These are phyloP conservation scores for Wallemia hederae DNA, from an alignment of 1,284 basidiomycete genomes.

Conservation along the genomic window DNA sequence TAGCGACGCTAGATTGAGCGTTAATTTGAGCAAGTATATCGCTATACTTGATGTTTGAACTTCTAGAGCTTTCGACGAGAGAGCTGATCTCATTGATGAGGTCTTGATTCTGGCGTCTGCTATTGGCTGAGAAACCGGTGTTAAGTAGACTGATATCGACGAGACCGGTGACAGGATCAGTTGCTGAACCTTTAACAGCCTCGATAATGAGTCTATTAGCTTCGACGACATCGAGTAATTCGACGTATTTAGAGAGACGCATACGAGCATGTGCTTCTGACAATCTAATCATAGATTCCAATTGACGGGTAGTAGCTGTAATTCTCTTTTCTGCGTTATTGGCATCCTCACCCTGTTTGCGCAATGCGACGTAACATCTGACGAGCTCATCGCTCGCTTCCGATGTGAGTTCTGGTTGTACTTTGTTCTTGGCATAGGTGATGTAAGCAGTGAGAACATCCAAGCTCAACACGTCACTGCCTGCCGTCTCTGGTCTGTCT, in stretches of 20 bases:
- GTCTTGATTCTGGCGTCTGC: constrained; percentile 14
- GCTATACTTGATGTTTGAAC: constrained; percentile 36
- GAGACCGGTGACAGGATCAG: constrained; percentile 80
- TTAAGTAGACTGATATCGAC: constrained; percentile 56
- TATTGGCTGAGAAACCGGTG: constrained; percentile 66
- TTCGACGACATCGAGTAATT: constrained; percentile 63
- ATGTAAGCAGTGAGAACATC: constrained; percentile 81
- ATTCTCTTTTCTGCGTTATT: constrained; percentile 70
- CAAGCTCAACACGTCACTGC: constrained; percentile 49
- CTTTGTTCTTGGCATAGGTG: constrained; percentile 63
- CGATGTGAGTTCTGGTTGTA: constrained; percentile 67
- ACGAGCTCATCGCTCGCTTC: constrained; percentile 63
- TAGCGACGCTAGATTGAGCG: constrained; percentile 44
- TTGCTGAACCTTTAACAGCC: constrained; percentile 73
- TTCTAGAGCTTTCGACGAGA: constrained; percentile 25
- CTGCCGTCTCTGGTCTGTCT: constrained; percentile 41
- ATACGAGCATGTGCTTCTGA: constrained; percentile 88
- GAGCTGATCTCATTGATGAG: constrained; percentile 17
- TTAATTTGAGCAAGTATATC: constrained; percentile 44
- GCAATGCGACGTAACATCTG: constrained; percentile 66
- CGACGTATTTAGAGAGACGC: constrained; percentile 61
- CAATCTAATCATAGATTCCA: constrained; percentile 93
- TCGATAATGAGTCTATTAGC: constrained; percentile 77
- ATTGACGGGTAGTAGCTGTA: constrained; percentile 86
- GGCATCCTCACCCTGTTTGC: constrained; percentile 67